Base-by-base conservation (phyloP, 2,329 filamentous ascomycete genomes). In the Domatiomyces globalis region DNA sequence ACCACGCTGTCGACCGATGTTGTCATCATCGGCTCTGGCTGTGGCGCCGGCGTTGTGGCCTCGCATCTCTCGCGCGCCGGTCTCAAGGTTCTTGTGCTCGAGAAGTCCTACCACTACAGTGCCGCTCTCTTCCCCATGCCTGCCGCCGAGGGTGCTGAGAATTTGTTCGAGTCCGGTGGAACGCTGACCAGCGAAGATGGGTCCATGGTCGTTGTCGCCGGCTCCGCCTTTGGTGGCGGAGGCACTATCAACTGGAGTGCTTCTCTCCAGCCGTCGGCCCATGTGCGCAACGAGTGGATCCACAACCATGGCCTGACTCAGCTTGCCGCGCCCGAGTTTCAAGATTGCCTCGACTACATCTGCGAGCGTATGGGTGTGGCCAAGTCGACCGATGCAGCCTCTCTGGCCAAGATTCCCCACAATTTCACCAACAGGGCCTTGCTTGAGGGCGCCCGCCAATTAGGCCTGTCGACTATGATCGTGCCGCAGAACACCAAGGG, bases 161-260 rank as follows among this genome's bases (percentile, higher is more conserved):
- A 84, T 60, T 71, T 95, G 25, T 92, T 79, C 60, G 84, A 88
- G 60, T 80, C 79, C 54, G 77, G 77, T 19, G 84, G 84, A 6
- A 65, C 78, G 17, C 60, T 76, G 4, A 61, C 74, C 58, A 71
- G 73, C 55, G 72, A 83, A 54, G 76, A 84, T 61, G 70, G 71
- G 9, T 75, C 76, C 5, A 71, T 83, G 29, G 76, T 70, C 15
- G 66, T 90, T 10, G 65, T 85, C 2, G 78, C 84, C 0, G 89
- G 85, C 1, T 77, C 79, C 51, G 78, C 78, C 29, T 94, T 84
- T 79, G 89, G 89, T 27, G 89, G 89, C 43, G 89, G 89, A 51
- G 88, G 88, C 5, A 87, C 86, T 0, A 69, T 95, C 60, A 95
- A 95, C 67, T 95, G 88, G 88, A 84, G 73, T 20, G 78, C 79